These are phyloP conservation scores for Medicago arabica DNA, from an alignment of 306 rosid genomes.

Conservation along the genomic window DNA sequence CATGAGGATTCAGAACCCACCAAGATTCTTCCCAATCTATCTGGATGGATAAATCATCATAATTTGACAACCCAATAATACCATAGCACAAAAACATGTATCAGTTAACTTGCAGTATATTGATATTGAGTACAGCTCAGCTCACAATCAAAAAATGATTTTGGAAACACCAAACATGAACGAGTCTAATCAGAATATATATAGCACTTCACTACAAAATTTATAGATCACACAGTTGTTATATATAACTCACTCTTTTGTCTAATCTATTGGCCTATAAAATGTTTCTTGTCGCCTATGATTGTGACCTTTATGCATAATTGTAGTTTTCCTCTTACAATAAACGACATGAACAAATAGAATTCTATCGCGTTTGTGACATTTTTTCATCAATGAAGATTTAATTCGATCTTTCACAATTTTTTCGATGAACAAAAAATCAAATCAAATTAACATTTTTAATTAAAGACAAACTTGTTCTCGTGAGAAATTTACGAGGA, in stretches of 20 bases:
- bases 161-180: conserved; percentile 15
- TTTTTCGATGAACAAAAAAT: too few species aligned
- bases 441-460: too few species aligned
- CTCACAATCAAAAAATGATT: conserved; percentile 22
- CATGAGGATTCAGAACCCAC: conserved; percentile 6
- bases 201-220: not conserved
- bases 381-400: not conserved
- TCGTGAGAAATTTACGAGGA: too few species aligned
- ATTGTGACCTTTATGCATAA: conserved; percentile 12
- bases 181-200: not conserved
- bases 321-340: conserved; percentile 16
- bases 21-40: not conserved
- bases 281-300: conserved; percentile 37
- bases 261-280: conserved; percentile 17
- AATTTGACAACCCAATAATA: conserved; percentile 16
- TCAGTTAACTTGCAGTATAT: not conserved
- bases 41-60: not conserved
- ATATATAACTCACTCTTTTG: not conserved
- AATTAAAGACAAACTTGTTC: too few species aligned
- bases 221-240: not conserved
- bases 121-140: conserved; percentile 36
- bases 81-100: conserved; percentile 20
- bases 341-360: not conserved
- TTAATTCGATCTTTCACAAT: too few species aligned
- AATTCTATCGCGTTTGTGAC: conserved; percentile 12